Evolutionary conservation across 2,329 filamentous ascomycete species (phyloP), one percentile per base, ranked within the genome.

Genomic region (Monosporascus sp.): DNA sequence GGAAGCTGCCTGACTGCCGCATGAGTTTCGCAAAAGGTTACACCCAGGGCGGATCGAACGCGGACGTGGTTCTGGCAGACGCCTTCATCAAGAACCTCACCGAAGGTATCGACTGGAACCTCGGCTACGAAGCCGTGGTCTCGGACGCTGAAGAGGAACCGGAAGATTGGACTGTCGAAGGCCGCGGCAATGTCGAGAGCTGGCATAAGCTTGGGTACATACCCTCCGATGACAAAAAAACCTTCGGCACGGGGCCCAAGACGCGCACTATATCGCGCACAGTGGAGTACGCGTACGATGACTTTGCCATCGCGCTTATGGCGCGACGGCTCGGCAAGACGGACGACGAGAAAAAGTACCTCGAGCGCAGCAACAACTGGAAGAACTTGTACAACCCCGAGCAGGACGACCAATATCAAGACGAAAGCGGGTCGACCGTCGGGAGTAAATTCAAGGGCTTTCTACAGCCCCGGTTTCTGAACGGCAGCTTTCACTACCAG

Each of bases 271-370:
- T 92, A 18, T 89, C 84, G 2, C 79, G 89, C 3, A 90, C 87
- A 0, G 82, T 92, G 5, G 89, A 92, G 66, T 93, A 92, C 65
- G 84, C 87, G 0, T 93, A 92, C 70, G 81, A 92, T 61, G 89
- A 92, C 70, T 93, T 86, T 61, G 83, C 80, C 57, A 82, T 89
- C 52, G 80, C 83, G 1, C 69, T 79, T 18, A 77, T 91, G 52
- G 86, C 86, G 1, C 73, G 74, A 5, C 78, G 74, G 0, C 70
- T 90, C 5, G 82, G 81, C 2, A 58, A 56, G 36, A 72, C 77
- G 49, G 62, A 55, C 20, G 85, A 88, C 52, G 77, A 79, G 45
- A 64, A 68, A 24, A 86, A 84, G 63, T 91, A 91, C 62, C 69
- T 79, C 38, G 64, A 68, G 17, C 80, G 86, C 22, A 81, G 83